Base-by-base conservation (phyloP, 306 rosid genomes). In the Sindora glabra region DNA sequence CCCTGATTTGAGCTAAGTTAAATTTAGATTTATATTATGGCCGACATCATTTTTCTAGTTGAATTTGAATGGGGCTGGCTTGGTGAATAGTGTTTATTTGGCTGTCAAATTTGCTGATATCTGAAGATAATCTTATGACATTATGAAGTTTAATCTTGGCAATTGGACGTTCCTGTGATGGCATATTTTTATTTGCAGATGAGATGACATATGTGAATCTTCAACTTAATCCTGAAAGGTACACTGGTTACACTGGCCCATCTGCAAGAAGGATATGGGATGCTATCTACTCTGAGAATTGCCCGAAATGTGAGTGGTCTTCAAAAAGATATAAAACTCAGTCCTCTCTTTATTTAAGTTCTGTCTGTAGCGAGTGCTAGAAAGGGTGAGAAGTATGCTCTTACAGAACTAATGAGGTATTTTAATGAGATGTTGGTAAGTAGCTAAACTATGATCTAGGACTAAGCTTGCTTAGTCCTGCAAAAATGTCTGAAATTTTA, bases 221-320 rank as follows among this genome's bases (percentile, higher is more conserved):
- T 64, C 96, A 74, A 72, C 72, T 89, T 40, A 92, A 89, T 80
- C 99, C 96, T 51, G 96, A 89, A 81, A 77, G 99, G 63, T 92
- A 79, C 73, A 92, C 99, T 2, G 99, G 99, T 67, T 92, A 78
- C 71, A 71, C 76, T 51, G 99, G 96, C 54, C 90, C 94, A 66
- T 92, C 95, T 64, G 96, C 99, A 48, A 78, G 90, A 72, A 86
- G 99, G 76, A 89, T 92, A 66, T 86, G 98, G 98, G 96, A 88
- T 68, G 88, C 94, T 59, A 49, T 86, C 59, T 92, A 92, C 71
- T 72, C 90, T 42, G 98, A 92, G 77, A 92, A 92, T 83, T 92
- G 99, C 70, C 96, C 99, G 48, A 92, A 89, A 84, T 81, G 99
- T 92, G 64, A 80, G 90, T 51, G 42, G 22, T 45, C 38, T 57